Evolutionary conservation across 192 early-diverging fungal genomes (phyloP), one percentile per base, ranked within the genome.

Genomic region (Lobulomyces angularis): DNA sequence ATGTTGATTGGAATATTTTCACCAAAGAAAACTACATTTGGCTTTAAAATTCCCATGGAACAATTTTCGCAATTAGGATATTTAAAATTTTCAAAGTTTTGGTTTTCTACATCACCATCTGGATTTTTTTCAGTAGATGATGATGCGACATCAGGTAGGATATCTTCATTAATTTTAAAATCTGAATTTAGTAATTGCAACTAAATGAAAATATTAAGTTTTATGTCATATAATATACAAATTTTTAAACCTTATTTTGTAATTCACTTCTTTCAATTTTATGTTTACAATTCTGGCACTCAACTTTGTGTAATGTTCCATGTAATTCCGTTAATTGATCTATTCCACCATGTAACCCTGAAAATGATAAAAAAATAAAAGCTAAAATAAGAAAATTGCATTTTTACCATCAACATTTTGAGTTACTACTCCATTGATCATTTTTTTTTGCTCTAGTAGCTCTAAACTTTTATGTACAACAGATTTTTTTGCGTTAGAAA

Each of bases 351-450:
- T 28, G n/a, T n/a, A n/a, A n/a, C n/a, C n/a, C n/a, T n/a, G n/a
- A n/a, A n/a, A n/a, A n/a, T n/a, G n/a, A n/a, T n/a, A 6, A 2
- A 24, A 12, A 3, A 36, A 36, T 8, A 3, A 36, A 36, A 5
- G 3, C 3, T 3, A 36, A 5, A 8, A 37, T 24, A n/a, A 2
- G 14, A 20, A 74, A 18, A 56, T 61, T 22, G 62, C 54, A 37
- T 91, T 84, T 54, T 92, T 50, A 1, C 77, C 73, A 42, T 96
- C 91, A 16, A 96, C 91, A 51, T 96, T 96, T 45, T 96, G 91
- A 6, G 91, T 92, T 22, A 92, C 77, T 18, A 96, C n/a, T n/a
- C n/a, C n/a, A n/a, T 16, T 5, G 9, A n/a, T 7, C 11, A 11
- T 11, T n/a, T 12, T 9, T 27, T 12, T 9, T 35, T 23, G 31